A percentile compares a stretch with the other conserved stretches of the same genome.
phyloP scores from a whole-genome alignment of 352 stramenopile species.

The Pythium vanterpoolii region DNA sequence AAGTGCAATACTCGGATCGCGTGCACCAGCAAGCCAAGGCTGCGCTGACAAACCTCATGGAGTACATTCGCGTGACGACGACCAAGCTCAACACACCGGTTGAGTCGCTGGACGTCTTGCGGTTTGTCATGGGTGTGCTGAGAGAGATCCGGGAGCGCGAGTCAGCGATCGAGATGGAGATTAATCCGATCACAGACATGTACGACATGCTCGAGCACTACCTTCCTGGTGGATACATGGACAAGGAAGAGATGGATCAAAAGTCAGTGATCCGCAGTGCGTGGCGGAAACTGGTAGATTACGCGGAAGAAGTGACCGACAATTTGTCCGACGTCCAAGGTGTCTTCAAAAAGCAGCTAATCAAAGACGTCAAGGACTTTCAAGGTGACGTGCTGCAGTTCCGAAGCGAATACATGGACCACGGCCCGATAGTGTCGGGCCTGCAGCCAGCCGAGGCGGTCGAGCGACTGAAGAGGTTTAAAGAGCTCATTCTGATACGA shows the following conservation, averaged over 20 bases:
- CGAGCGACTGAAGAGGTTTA: conserved; percentile 96
- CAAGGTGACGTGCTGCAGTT: conserved; percentile 96
- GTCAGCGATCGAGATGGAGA: conserved; percentile 98
- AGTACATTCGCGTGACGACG: conserved; percentile 95
- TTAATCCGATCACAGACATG: conserved; percentile 98
- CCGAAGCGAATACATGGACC: conserved; percentile 93
- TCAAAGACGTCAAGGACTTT: conserved; percentile 96
- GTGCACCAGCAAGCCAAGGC: conserved; percentile 90
- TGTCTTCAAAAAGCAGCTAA: conserved; percentile 93
- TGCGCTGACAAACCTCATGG: conserved; percentile 90
- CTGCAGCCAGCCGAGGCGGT: conserved; percentile 96
- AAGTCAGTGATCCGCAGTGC: conserved; percentile 98
- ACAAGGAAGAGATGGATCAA: conserved; percentile 99
- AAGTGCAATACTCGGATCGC: conserved; percentile 97
- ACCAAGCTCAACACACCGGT: conserved; percentile 93
- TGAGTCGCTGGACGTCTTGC: conserved; percentile 94
- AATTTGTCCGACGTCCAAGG: conserved; percentile 95
- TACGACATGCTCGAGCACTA: conserved; percentile 97
- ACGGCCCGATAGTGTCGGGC: conserved; percentile 96
- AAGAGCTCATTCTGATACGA: conserved; percentile 97
- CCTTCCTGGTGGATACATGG: conserved; percentile 95
- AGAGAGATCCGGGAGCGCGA: conserved; percentile 96
- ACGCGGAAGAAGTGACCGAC: conserved; percentile 92
- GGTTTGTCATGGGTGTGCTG: conserved; percentile 97
- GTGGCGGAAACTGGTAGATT: conserved; percentile 96